These are phyloP conservation scores for Solanum medicagineum DNA, from an alignment of 257 asterid genomes.

Conservation along the genomic window DNA sequence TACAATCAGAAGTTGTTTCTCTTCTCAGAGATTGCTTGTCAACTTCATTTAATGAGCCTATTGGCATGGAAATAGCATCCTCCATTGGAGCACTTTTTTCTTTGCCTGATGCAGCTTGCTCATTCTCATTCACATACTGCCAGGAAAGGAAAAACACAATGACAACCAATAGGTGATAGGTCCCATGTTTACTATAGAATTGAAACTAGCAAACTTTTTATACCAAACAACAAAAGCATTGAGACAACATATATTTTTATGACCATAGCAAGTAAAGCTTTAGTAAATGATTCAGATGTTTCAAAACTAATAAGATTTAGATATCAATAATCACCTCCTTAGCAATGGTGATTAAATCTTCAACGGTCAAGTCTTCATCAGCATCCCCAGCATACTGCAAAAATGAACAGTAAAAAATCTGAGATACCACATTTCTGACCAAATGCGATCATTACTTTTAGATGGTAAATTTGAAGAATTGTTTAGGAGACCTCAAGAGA, in stretches of 20 bases:
- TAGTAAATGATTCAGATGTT: neutral
- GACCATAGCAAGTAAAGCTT: neutral
- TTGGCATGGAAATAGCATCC: neutral
- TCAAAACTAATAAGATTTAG: neutral
- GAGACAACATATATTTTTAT: neutral
- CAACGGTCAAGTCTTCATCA: constrained; percentile 25
- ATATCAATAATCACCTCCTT: constrained; percentile 19
- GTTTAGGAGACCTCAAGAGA: neutral
- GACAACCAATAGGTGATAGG: neutral
- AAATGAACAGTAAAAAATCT: neutral
- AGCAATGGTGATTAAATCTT: constrained; percentile 29
- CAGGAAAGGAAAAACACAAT: neutral
- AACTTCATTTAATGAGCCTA: neutral
- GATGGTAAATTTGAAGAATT: neutral
- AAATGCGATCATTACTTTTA: neutral
- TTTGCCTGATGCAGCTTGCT: neutral
- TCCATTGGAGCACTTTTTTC: neutral
- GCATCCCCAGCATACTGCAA: neutral
- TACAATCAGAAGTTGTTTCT: neutral
- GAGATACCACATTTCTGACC: neutral
- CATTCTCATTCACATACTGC: constrained; percentile 1
- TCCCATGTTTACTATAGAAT: neutral
- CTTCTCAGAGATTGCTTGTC: neutral
- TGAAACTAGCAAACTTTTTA: neutral
- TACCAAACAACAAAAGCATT: neutral